Evolutionary conservation across 129 eudicot species (phyloP), one percentile per base, ranked within the genome.

Genomic region (Tagetes patula): DNA sequence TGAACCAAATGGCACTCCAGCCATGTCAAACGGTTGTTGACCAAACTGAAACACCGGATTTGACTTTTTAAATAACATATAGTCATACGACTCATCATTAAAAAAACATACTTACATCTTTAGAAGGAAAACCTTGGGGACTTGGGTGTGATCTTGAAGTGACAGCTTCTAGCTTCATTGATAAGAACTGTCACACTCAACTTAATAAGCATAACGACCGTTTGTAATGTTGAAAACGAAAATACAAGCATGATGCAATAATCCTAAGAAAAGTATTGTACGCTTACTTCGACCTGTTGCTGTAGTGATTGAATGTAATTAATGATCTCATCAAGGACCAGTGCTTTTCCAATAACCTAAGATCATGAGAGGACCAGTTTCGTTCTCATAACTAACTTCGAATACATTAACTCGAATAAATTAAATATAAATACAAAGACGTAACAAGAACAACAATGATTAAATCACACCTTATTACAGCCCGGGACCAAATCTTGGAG

Each of bases 101-200:
- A 63, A 73, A 40, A 10, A 10, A 62, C 50, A 45, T 2, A 82
- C 97, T 84, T 85, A 95, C 99, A 77, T 95, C 99, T 95, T 90
- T 95, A 34, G 94, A 83, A 67, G 89, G 87, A 84, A 70, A 90
- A 69, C 91, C 94, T 79, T 90, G 95, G 7, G 90, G 82, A 72
- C 83, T 85, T 55, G 86, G 87, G 65, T 69, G 66, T 38, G 82
- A 76, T 83, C 91, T 84, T 64, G 96, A 72, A 77, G 94, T 95
- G 65, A 95, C 99, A 59, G 99, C 91, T 88, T 95, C 99, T 64
- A 95, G 94, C 82, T 95, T 95, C 99, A 95, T 88, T 7, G 99
- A 95, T 41, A 95, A 84, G 73, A 95, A 90, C 99, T 95, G 87
- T 60, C 64, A 52, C 66, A 55, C 14, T 66, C 41, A 14, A 77